Conservation (phyloP, 345 rosid species). For the Lagerstroemia speciosa region DNA sequence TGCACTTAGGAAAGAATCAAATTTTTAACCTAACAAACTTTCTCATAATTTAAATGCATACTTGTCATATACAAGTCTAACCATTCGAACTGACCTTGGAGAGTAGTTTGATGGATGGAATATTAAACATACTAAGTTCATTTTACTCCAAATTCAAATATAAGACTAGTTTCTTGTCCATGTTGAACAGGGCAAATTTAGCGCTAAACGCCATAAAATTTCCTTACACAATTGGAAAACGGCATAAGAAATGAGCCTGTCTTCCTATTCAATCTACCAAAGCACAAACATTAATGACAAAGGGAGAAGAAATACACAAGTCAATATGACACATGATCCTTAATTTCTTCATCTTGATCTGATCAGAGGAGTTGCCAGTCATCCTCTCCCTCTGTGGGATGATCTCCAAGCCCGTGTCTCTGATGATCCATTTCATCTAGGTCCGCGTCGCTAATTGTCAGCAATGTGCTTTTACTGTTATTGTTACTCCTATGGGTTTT, state of each 20-base stretch:
- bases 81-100: too few relatives aligned
- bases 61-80: too few relatives aligned
- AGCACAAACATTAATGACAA: not conserved
- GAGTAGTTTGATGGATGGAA: too few relatives aligned
- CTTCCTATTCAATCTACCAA: not conserved
- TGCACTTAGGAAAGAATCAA: too few relatives aligned
- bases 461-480: not conserved
- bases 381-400: conserved; percentile 9
- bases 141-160: not conserved
- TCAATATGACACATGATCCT: not conserved
- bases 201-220: not conserved
- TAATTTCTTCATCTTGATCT: not conserved
- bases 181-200: not conserved
- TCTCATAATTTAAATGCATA: too few relatives aligned
- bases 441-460: conserved; percentile 1
- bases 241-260: not conserved
- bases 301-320: not conserved
- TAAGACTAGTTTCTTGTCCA: not conserved
- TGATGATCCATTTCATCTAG: not conserved
- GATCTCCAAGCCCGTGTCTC: not conserved
- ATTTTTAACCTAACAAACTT: too few relatives aligned
- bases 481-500: conserved; percentile 10
- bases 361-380: conserved; percentile 22
- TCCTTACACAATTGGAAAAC: not conserved
- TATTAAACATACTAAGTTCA: too few relatives aligned